Evolutionary conservation across 148 eudicot genomes (phyloP).

Genomic region (Silene uniflora): DNA sequence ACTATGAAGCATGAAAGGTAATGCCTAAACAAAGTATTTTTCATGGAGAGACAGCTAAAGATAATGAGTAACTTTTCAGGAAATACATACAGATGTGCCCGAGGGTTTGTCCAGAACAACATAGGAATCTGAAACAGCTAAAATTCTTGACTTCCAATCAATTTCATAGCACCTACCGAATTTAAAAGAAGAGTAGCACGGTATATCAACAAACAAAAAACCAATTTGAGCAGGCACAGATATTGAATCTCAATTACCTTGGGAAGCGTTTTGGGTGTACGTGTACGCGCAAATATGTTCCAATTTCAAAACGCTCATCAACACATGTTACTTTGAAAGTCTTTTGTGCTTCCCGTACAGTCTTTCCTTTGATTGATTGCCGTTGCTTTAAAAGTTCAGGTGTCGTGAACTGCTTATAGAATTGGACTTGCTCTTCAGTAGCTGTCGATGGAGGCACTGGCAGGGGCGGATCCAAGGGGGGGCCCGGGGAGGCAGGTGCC

Average conservation of each 20-base stretch:
- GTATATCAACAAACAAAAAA: constrained; percentile 4
- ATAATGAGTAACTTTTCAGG: background rate
- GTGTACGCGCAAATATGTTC: constrained; percentile 89
- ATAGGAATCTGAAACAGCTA: constrained; percentile 74
- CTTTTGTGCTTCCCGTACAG: constrained; percentile 88
- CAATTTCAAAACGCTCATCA: constrained; percentile 72
- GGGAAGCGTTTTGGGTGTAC: constrained; percentile 97
- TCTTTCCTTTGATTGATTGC: constrained; percentile 82
- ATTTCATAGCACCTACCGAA: constrained; percentile 83
- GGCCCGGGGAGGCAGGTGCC: no score
- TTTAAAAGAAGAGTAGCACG: constrained; percentile 19
- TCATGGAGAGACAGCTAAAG: background rate
- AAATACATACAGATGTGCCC: constrained; percentile 85
- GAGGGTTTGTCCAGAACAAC: constrained; percentile 96
- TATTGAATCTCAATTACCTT: constrained; percentile 41
- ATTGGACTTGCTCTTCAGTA: constrained; percentile 62
- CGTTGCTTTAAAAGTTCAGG: constrained; percentile 61
- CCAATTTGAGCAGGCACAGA: background rate
- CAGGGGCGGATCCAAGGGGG: no score
- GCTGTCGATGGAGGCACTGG: constrained; percentile 80
- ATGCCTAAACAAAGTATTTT: background rate
- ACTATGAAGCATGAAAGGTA: background rate
- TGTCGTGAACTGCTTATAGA: constrained; percentile 59
- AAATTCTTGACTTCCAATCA: constrained; percentile 89
- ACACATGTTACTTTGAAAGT: constrained; percentile 53